Conservation (phyloP, 139 green algal species). For the Chlamydomonas sp. region DNA sequence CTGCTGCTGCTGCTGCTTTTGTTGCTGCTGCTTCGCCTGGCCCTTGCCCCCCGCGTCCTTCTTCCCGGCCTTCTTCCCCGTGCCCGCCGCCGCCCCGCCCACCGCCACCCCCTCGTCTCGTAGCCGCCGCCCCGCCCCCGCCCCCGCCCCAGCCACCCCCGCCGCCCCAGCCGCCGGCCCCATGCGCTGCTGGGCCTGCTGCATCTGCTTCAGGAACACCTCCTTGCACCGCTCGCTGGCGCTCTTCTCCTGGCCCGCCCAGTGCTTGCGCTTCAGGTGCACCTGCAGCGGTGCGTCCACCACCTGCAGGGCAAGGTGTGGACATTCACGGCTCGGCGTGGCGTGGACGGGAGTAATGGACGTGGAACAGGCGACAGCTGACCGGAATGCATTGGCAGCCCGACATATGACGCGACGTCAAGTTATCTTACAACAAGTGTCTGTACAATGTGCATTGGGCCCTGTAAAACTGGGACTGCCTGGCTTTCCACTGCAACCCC, state of each 20-base stretch:
- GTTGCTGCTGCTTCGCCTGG: not conserved
- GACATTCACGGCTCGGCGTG: too few relatives aligned
- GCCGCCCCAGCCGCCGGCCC: not conserved
- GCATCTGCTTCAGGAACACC: conserved; percentile 26
- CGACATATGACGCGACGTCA: too few relatives aligned
- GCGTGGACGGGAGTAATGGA: too few relatives aligned
- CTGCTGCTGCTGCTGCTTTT: not conserved
- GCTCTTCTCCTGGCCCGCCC: conserved; percentile 26
- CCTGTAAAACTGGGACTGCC: too few relatives aligned
- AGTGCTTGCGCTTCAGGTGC: conserved; percentile 47
- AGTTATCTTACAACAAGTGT: too few relatives aligned
- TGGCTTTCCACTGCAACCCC: too few relatives aligned
- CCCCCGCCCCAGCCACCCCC: not conserved
- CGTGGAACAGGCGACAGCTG: too few relatives aligned
- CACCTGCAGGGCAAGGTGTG: not conserved
- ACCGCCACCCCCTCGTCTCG: not conserved
- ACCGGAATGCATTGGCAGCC: too few relatives aligned
- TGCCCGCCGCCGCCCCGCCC: not conserved
- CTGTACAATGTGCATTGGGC: too few relatives aligned
- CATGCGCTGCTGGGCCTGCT: conserved; percentile 33
- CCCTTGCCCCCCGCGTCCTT: not conserved
- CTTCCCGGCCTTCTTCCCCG: not conserved
- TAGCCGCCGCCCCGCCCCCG: not conserved
- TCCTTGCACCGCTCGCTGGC: conserved; percentile 32
- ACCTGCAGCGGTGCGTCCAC: conserved; percentile 34